Base-by-base conservation (phyloP, 257 asterid genomes). In the Solanum habrochaites region DNA sequence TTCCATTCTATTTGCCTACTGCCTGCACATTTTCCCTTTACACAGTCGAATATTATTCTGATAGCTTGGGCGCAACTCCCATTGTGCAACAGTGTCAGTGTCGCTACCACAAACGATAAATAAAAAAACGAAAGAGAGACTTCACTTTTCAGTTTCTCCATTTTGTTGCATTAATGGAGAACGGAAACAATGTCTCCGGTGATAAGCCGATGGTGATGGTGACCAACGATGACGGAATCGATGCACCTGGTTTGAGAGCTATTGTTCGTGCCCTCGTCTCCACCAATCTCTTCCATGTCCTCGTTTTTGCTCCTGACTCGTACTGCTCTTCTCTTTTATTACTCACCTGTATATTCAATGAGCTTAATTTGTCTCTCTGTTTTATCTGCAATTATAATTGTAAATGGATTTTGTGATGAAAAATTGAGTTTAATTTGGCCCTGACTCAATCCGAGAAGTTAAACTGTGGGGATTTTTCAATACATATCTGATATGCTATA, bases 241-340 rank as follows among this genome's bases (percentile, higher is more conserved):
- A 92, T 60, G 98, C 99, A 25, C 92, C 98, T 3, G 99, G 98
- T 29, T 87, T 96, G 64, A 92, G 92, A 75, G 93, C 98, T 91
- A 94, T 96, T 9, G 96, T 95, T 84, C 87, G 89, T 40, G 93
- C 91, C 71, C 98, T 96, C 67, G 92, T 94, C 88, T 87, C 97
- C 81, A 74, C 98, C 71, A 87, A 92, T 89, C 98, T 96, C 81
- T 94, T 94, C 88, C 74, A 87, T 45, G 94, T 95, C 88, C 87
- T 94, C 89, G 98, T 96, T 80, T 94, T 97, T 90, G 99, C 99
- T 31, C 98, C 99, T 74, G 96, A 95, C 86, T 90, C 96, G 98
- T 95, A 91, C 43, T 42, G 31, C 67, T 62, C 14, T 49, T 49
- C 35, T 43, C 69, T 47, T 25, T 27, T 35, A 45, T 64, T 66